phyloP scores from a whole-genome alignment of 129 eudicot genomes.

The Helichrysum umbraculigerum region DNA sequence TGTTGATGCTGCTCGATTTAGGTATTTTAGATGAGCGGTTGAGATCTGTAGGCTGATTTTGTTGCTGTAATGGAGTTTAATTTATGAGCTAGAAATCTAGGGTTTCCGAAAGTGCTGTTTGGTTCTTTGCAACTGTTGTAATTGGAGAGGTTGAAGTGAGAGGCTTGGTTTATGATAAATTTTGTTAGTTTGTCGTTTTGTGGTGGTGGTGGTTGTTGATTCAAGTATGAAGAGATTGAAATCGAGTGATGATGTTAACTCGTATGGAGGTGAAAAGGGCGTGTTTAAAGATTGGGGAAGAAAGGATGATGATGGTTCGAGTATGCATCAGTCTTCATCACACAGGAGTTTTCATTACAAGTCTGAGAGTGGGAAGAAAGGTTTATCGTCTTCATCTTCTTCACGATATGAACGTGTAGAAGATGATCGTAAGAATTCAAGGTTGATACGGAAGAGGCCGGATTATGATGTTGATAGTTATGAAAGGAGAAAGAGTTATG shows the following conservation, averaged over 20 bases:
- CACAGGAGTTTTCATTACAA: slow-evolving; percentile 66
- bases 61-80: slow-evolving; percentile 24
- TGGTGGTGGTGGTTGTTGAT: not conserved
- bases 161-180: not conserved
- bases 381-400: slow-evolving; percentile 52
- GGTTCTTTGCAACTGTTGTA: slow-evolving; percentile 15
- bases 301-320: slow-evolving; percentile 56
- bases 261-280: slow-evolving; percentile 76
- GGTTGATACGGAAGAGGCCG: slow-evolving; percentile 58
- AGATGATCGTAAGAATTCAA: slow-evolving; percentile 68
- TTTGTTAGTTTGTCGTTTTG: not conserved
- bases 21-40: slow-evolving; percentile 25
- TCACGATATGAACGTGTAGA: slow-evolving; percentile 62
- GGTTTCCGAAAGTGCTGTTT: slow-evolving; percentile 25
- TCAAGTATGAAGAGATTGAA: slow-evolving; percentile 74
- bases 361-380: slow-evolving; percentile 70
- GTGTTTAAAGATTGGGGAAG: slow-evolving; percentile 72
- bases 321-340: slow-evolving; percentile 55
- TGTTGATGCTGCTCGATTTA: slow-evolving; percentile 22
- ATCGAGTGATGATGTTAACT: slow-evolving; percentile 75
- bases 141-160: not conserved
- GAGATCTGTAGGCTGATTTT: slow-evolving; percentile 31
- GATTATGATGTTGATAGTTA: slow-evolving; percentile 77
- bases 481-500: slow-evolving; percentile 73
- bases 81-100: slow-evolving; percentile 30